Percentiles rank a stretch among this genome's conserved stretches.
These are phyloP conservation scores for Chalara sp. DNA, from an alignment of 2,329 filamentous ascomycete genomes.

Conservation along the genomic window DNA sequence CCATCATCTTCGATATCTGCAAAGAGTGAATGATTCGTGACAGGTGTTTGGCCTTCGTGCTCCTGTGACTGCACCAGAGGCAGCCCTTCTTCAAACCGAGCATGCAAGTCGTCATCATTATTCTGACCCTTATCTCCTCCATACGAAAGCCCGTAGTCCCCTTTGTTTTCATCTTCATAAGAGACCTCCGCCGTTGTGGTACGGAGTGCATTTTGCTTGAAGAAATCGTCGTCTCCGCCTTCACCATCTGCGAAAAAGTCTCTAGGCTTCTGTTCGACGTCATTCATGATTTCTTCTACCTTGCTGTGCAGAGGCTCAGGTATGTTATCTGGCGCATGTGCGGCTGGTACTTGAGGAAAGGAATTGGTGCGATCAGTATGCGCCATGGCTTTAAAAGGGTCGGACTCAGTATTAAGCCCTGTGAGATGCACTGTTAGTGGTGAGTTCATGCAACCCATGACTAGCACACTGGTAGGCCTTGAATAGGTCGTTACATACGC, in stretches of 20 bases:
- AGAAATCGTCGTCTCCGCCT: slow-evolving; percentile 39
- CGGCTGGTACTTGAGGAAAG: slow-evolving; percentile 49
- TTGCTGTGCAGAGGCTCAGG: slow-evolving; percentile 39
- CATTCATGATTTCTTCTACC: slow-evolving; percentile 45
- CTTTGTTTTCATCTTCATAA: background rate
- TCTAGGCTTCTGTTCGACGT: slow-evolving; percentile 36
- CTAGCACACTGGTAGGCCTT: no score
- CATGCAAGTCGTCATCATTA: slow-evolving; percentile 38
- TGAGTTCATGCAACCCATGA: no score
- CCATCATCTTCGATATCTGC: slow-evolving; percentile 39
- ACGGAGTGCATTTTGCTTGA: slow-evolving; percentile 27
- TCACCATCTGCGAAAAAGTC: slow-evolving; percentile 29
- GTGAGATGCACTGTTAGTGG: no score
- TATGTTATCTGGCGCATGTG: slow-evolving; percentile 25
- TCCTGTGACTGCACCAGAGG: slow-evolving; percentile 46
- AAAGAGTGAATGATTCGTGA: slow-evolving; percentile 28
- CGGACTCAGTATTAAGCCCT: slow-evolving; percentile 34
- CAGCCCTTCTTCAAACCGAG: slow-evolving; percentile 63
- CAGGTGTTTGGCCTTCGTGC: slow-evolving; percentile 10
- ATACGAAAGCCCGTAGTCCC: slow-evolving; percentile 15
- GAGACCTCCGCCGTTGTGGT: slow-evolving; percentile 14
- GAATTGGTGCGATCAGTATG: slow-evolving; percentile 54
- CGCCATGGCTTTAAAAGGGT: slow-evolving; percentile 55
- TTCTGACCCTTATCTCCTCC: slow-evolving; percentile 26
- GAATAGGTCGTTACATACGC: slow-evolving; percentile 16